These are phyloP conservation scores for Lipomyces lipofer DNA, from an alignment of 805 yeast species.

Conservation along the genomic window DNA sequence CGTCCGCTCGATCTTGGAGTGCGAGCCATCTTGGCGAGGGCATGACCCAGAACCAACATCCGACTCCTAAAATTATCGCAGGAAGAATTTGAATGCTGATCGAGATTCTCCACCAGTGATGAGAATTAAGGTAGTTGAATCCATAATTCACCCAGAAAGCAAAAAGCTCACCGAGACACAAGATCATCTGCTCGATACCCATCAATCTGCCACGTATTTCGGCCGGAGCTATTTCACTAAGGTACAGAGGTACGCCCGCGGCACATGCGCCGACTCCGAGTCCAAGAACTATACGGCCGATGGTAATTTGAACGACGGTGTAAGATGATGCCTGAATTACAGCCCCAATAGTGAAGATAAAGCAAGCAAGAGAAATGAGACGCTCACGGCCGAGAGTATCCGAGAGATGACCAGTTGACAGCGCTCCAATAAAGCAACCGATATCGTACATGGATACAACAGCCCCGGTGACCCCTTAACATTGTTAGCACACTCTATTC, in stretches of 20 bases:
- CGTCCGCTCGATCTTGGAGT: conserved; percentile 54
- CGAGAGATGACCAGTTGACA: conserved; percentile 56
- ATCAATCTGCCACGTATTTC: conserved; percentile 75
- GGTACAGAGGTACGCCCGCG: conserved; percentile 49
- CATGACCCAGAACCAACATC: conserved; percentile 46
- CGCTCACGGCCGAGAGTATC: conserved; percentile 72
- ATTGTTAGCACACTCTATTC: too few species aligned
- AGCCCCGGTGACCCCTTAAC: not conserved
- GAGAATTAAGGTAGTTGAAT: conserved; percentile 47
- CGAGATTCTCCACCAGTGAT: conserved; percentile 54
- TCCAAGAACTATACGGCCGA: conserved; percentile 54
- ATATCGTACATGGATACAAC: not conserved
- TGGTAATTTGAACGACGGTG: conserved; percentile 20
- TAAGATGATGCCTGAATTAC: conserved; percentile 35
- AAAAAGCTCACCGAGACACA: conserved; percentile 52
- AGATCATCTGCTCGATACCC: conserved; percentile 44
- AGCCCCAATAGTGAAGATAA: conserved; percentile 33
- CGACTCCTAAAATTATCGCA: conserved; percentile 47
- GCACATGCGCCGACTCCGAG: conserved; percentile 57
- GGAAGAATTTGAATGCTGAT: conserved; percentile 61
- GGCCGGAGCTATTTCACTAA: conserved; percentile 75
- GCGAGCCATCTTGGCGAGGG: conserved; percentile 69
- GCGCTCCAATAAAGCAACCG: conserved; percentile 17
- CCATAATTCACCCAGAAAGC: conserved; percentile 57
- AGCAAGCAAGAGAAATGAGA: conserved; percentile 4